Base-by-base conservation (phyloP, 75 land plant species). In the Picea glauca region DNA sequence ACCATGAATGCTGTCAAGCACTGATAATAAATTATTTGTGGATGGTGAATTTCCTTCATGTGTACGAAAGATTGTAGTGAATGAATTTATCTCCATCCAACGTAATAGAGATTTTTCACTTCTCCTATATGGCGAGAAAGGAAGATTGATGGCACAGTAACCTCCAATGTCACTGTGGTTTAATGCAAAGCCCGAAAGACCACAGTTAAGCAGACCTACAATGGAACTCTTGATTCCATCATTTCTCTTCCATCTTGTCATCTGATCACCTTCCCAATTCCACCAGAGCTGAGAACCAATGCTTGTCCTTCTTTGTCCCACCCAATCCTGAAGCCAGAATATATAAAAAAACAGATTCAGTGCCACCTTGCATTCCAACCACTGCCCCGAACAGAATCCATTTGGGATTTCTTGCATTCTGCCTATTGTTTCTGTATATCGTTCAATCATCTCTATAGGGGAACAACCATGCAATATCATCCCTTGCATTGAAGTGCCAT, bases 211-310 rank as follows among this genome's bases (percentile, higher is more conserved):
- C 78, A 95, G 77, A 1, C 98, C 98, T n/a, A 82, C 78, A 8
- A 93, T 92, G 62, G 93, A 87, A 81, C 98, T 95, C 86, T 95
- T 95, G 76, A 95, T 91, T 9, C 98, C 98, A 78, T 95, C 98
- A 84, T 95, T 79, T 9, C 87, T 80, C 56, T 95, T 96, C 98
- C 98, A 95, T 68, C 98, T 95, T 58, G 91, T 95, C 98, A 95
- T 95, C 72, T 93, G 98, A 77, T 95, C 98, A n/a, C 98, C 98
- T 87, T 89, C 96, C 98, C 98, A 95, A 54, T 95, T 95, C 98
- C 98, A 93, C 98, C 98, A 93, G 0, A 95, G 83, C 78, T 95
- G 98, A 77, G 93, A 93, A 13, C 96, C 98, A 61, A 95, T 88
- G 54, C 91, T 56, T 61, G 96, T 95, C 68, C 88, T 83, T 65